phyloP scores from a whole-genome alignment of 371 early-diverging fungal species.

The Mucor piriformis region DNA sequence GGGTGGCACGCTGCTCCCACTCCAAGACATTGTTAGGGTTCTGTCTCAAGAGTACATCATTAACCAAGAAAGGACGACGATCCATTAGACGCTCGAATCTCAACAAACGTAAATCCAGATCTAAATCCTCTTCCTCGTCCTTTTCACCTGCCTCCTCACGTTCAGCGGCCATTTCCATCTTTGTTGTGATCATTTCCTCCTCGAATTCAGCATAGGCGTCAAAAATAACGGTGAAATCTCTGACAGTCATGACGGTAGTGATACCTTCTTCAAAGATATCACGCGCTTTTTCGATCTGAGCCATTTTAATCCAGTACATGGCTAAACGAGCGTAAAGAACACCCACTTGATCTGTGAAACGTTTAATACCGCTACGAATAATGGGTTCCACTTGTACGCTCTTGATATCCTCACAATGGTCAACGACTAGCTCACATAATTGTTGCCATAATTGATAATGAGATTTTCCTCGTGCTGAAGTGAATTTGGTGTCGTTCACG shows the following conservation, averaged over 20 bases:
- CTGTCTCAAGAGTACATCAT: slow-evolving; percentile 90
- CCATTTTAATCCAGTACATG: slow-evolving; percentile 78
- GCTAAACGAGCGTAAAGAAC: slow-evolving; percentile 89
- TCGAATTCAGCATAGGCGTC: slow-evolving; percentile 94
- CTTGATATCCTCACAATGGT: slow-evolving; percentile 73
- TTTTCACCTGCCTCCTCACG: slow-evolving; percentile 57
- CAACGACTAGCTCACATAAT: slow-evolving; percentile 81
- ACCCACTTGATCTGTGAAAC: slow-evolving; percentile 88
- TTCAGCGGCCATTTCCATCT: slow-evolving; percentile 76
- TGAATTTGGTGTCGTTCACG: slow-evolving; percentile 74
- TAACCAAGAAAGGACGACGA: slow-evolving; percentile 92
- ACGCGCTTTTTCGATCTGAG: slow-evolving; percentile 82
- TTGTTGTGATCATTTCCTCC: slow-evolving; percentile 76
- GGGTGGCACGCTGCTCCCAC: slow-evolving; percentile 86
- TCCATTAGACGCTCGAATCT: slow-evolving; percentile 92
- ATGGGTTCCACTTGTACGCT: slow-evolving; percentile 78
- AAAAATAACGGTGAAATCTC: slow-evolving; percentile 95
- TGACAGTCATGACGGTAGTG: slow-evolving; percentile 80
- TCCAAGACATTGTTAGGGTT: slow-evolving; percentile 91
- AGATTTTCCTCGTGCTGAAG: slow-evolving; percentile 72
- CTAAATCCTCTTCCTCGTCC: slow-evolving; percentile 62
- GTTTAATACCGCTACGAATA: slow-evolving; percentile 85
- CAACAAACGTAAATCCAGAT: slow-evolving; percentile 82
- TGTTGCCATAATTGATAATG: slow-evolving; percentile 87
- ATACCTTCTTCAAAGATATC: slow-evolving; percentile 96